phyloP scores from a whole-genome alignment of 2,329 filamentous ascomycete species.

The Neodidymelliopsis sp. region DNA sequence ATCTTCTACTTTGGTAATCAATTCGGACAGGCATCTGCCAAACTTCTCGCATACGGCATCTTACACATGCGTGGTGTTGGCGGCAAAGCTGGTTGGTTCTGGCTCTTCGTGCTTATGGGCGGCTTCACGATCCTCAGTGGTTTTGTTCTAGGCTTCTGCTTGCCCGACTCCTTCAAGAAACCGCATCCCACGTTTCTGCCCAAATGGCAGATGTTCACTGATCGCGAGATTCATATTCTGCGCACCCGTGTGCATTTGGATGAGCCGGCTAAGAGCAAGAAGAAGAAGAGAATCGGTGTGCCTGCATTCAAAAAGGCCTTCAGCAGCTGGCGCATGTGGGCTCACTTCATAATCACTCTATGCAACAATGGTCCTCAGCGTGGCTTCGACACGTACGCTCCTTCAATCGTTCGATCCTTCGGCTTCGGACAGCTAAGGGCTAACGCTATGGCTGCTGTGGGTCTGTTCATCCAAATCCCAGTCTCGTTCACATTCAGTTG shows the following conservation, averaged over 20 bases:
- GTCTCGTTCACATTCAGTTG: constrained; percentile 61
- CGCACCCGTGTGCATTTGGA: constrained; percentile 26
- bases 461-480: constrained; percentile 62
- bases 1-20: constrained; percentile 53
- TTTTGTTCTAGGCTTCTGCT: constrained; percentile 18
- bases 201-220: constrained; percentile 25
- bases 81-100: constrained; percentile 52
- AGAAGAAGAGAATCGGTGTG: constrained; percentile 58
- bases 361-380: constrained; percentile 58
- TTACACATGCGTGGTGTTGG: constrained; percentile 51
- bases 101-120: constrained; percentile 61
- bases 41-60: constrained; percentile 49
- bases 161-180: constrained; percentile 21
- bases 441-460: constrained; percentile 64
- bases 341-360: constrained; percentile 61
- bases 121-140: constrained; percentile 55
- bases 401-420: constrained; percentile 61
- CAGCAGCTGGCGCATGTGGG: constrained; percentile 60
- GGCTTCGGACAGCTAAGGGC: constrained; percentile 59
- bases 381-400: constrained; percentile 62
- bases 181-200: constrained; percentile 19
- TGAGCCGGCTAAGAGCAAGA: constrained; percentile 44
- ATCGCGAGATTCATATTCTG: constrained; percentile 28
- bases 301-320: constrained; percentile 57
- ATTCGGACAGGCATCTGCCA: constrained; percentile 44